These are phyloP conservation scores for Pontederia crassipes DNA, from an alignment of 176 grass and related monocot genomes.

Conservation along the genomic window DNA sequence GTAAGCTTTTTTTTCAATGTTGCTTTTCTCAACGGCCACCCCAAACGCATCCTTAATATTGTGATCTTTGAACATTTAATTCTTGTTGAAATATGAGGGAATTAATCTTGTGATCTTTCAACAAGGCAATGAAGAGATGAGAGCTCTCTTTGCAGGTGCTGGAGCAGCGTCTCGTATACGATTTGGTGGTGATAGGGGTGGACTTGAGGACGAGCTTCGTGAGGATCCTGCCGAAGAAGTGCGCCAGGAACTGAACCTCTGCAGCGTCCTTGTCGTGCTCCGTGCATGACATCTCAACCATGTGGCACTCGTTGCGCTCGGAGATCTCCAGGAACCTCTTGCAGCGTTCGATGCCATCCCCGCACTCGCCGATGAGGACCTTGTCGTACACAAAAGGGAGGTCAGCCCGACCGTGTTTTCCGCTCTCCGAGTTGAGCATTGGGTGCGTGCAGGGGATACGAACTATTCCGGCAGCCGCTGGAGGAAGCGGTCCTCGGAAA, in stretches of 20 bases:
- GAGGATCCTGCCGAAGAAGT: constrained; percentile 55
- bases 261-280: constrained; percentile 61
- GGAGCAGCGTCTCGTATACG: constrained; percentile 62
- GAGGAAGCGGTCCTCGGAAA: constrained; percentile 53
- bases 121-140: constrained; percentile 38
- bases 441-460: constrained; percentile 76
- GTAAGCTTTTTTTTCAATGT: too few species aligned
- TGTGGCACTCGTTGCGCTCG: constrained; percentile 48
- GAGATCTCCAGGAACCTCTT: constrained; percentile 45
- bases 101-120: too few species aligned
- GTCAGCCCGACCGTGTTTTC: constrained; percentile 37
- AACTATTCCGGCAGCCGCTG: constrained; percentile 30
- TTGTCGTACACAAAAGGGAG: constrained; percentile 54
- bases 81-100: too few species aligned
- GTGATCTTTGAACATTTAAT: too few species aligned
- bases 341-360: constrained; percentile 27
- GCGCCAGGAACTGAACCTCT: constrained; percentile 68
- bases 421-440: constrained; percentile 75
- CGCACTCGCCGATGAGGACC: constrained; percentile 40
- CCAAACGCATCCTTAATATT: too few species aligned
- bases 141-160: constrained; percentile 84
- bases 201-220: constrained; percentile 28
- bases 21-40: too few species aligned
- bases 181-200: constrained; percentile 40
- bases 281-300: constrained; percentile 64